These are phyloP conservation scores for Colletotrichum cordylinicola DNA, from an alignment of 2,329 filamentous ascomycete genomes.

Conservation along the genomic window DNA sequence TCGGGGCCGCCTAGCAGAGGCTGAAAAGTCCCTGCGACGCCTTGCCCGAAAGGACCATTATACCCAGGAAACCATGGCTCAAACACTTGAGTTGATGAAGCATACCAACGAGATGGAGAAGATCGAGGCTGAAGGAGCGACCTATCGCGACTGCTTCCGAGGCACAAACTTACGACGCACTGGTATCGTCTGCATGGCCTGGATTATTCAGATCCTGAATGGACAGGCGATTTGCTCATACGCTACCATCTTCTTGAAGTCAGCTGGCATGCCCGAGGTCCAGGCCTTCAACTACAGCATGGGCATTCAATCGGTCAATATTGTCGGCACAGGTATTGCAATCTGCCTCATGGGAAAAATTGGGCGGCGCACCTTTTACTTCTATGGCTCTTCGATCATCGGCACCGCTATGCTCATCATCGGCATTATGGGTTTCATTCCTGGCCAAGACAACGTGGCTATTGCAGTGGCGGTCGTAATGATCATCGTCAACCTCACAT, in stretches of 20 bases:
- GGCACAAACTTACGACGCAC: slow-evolving; percentile 39
- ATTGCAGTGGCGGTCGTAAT: slow-evolving; percentile 42
- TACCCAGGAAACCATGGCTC: slow-evolving; percentile 42
- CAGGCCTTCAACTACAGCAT: slow-evolving; percentile 53
- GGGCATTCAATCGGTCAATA: slow-evolving; percentile 51
- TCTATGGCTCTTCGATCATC: slow-evolving; percentile 42
- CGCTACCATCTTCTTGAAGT: slow-evolving; percentile 56
- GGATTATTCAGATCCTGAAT: slow-evolving; percentile 29
- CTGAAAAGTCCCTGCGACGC: slow-evolving; percentile 42
- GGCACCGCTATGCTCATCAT: slow-evolving; percentile 44
- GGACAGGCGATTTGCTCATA: slow-evolving; percentile 54
- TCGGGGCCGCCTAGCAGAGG: slow-evolving; percentile 43
- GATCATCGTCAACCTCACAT: slow-evolving; percentile 45
- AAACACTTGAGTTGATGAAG: slow-evolving; percentile 43
- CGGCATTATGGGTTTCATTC: slow-evolving; percentile 43
- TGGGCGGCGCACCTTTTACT: slow-evolving; percentile 45
- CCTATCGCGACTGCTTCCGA: slow-evolving; percentile 44
- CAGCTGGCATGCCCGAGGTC: slow-evolving; percentile 49
- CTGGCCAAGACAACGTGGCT: slow-evolving; percentile 17
- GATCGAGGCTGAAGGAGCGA: slow-evolving; percentile 31
- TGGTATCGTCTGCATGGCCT: slow-evolving; percentile 33
- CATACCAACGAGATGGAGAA: slow-evolving; percentile 43
- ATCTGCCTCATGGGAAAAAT: slow-evolving; percentile 42
- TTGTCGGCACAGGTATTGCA: slow-evolving; percentile 44
- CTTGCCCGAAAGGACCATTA: slow-evolving; percentile 34